Evolutionary conservation across 2,329 filamentous ascomycete genomes (phyloP).

Genomic region (Verticillium isaacii): DNA sequence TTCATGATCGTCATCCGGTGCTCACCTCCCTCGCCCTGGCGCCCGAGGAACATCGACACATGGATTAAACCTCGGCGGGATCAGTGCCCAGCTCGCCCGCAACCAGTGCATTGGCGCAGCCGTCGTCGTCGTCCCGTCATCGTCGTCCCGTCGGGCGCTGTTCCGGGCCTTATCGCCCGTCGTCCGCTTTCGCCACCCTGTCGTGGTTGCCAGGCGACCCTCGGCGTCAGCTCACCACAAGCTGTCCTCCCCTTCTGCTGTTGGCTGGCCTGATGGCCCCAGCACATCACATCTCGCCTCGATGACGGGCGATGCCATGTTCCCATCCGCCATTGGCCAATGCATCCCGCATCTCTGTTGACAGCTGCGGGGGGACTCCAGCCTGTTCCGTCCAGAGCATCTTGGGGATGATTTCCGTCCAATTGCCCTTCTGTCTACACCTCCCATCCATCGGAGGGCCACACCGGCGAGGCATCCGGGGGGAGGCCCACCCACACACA

Average conservation of each 20-base stretch:
- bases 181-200: not conserved
- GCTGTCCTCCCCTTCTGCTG: not conserved
- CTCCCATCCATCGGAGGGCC: not conserved
- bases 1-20: not conserved
- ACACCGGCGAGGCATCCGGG: not conserved
- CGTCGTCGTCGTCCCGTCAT: not conserved
- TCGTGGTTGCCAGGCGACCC: not conserved
- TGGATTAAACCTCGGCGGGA: not conserved
- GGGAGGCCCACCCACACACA: not conserved
- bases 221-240: not conserved
- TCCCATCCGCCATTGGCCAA: not conserved
- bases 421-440: not conserved
- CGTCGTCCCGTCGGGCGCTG: not conserved
- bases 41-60: not conserved
- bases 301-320: not conserved
- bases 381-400: not conserved
- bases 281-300: not conserved
- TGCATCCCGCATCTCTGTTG: not conserved
- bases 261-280: not conserved
- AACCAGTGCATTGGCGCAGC: not conserved
- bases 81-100: not conserved
- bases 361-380: not conserved
- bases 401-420: not conserved
- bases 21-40: not conserved
- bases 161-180: not conserved